These are phyloP conservation scores for Colletotrichum sp. DNA, from an alignment of 2,329 filamentous ascomycete genomes.

Conservation along the genomic window DNA sequence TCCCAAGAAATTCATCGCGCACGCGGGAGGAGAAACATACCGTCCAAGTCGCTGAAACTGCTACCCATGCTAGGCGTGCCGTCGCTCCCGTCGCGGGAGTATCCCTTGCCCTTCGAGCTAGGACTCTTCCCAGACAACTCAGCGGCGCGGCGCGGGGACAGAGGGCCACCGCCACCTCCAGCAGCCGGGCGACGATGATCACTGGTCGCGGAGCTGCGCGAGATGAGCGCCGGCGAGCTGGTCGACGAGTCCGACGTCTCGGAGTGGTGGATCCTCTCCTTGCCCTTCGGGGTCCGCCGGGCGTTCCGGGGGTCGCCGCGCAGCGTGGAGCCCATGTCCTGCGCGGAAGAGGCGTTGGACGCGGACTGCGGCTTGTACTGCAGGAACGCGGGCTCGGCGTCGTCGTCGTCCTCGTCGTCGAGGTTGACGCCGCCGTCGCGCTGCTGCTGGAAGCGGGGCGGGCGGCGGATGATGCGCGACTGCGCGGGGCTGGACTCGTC, in stretches of 20 bases:
- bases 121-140: conserved; percentile 64
- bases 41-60: conserved; percentile 86
- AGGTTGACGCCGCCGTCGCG: conserved; percentile 17
- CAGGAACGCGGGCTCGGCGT: conserved; percentile 62
- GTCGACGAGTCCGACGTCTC: conserved; percentile 69
- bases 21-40: conserved; percentile 40
- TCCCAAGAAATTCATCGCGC: not conserved
- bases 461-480: conserved; percentile 65
- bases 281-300: conserved; percentile 34
- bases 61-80: conserved; percentile 83
- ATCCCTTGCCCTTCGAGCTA: conserved; percentile 51
- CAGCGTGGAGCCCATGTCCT: conserved; percentile 59
- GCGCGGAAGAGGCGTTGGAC: conserved; percentile 33
- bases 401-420: conserved; percentile 53
- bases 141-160: conserved; percentile 64
- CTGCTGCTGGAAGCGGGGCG: conserved; percentile 54
- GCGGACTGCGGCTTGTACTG: conserved; percentile 45
- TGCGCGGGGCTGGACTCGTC: conserved; percentile 59
- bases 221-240: conserved; percentile 52
- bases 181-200: conserved; percentile 29
- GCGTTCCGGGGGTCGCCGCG: conserved; percentile 47
- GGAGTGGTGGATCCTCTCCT: conserved; percentile 47
- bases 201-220: conserved; percentile 31
- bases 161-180: conserved; percentile 37
- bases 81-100: conserved; percentile 69